phyloP scores from a whole-genome alignment of 371 early-diverging fungal species.

The Nematocida minor region DNA sequence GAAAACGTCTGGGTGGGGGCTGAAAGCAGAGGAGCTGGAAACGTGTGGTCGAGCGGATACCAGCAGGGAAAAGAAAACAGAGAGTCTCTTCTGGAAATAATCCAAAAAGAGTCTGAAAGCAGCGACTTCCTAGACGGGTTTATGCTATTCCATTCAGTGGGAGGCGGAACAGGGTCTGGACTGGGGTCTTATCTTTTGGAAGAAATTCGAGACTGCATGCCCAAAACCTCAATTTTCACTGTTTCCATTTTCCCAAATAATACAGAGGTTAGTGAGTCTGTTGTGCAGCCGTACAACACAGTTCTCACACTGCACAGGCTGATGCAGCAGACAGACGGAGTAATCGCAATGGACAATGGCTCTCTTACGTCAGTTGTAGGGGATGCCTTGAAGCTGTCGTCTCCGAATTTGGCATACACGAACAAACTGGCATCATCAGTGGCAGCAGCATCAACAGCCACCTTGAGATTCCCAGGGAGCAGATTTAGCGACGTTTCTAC shows the following conservation, averaged over 20 bases:
- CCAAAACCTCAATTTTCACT: slow-evolving; percentile 90
- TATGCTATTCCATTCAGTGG: slow-evolving; percentile 80
- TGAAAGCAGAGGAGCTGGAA: slow-evolving; percentile 89
- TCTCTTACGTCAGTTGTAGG: slow-evolving; percentile 77
- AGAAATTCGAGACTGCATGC: slow-evolving; percentile 76
- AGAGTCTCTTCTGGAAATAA: slow-evolving; percentile 79
- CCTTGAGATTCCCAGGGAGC: slow-evolving; percentile 92
- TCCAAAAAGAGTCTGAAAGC: slow-evolving; percentile 84
- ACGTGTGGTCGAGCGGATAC: slow-evolving; percentile 85
- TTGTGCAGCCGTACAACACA: slow-evolving; percentile 98
- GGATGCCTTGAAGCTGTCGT: slow-evolving; percentile 80
- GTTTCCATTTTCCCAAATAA: slow-evolving; percentile 98
- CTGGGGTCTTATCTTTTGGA: slow-evolving; percentile 80
- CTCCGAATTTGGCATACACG: slow-evolving; percentile 84
- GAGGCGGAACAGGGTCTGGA: slow-evolving; percentile 92
- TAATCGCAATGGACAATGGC: slow-evolving; percentile 66
- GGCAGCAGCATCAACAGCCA: slow-evolving; percentile 90
- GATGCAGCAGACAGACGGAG: slow-evolving; percentile 81
- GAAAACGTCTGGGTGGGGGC: slow-evolving; percentile 78
- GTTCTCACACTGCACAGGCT: slow-evolving; percentile 82
- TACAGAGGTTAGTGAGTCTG: slow-evolving; percentile 87
- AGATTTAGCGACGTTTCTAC: slow-evolving; percentile 94
- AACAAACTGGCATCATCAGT: slow-evolving; percentile 91
- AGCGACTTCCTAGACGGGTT: slow-evolving; percentile 80
- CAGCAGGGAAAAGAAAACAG: slow-evolving; percentile 71